Base-by-base conservation (phyloP, 1,139 yeast genomes). In the Pneumocystis carinii region DNA sequence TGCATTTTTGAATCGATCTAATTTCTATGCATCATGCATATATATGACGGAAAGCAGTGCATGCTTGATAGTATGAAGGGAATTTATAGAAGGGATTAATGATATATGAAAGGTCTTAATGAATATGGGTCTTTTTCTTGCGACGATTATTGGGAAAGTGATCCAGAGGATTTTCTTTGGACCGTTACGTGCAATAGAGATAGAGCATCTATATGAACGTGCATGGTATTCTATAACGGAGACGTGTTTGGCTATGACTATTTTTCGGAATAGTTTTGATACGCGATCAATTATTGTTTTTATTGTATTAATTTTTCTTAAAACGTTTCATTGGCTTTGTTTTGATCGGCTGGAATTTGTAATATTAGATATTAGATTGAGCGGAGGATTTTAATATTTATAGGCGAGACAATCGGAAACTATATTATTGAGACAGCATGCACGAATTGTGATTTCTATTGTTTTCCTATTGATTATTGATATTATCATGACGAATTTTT, bases 241-340 rank as follows among this genome's bases (percentile, higher is more conserved):
- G 69, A 77, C 86, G 60, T 74, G 88, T 61, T 77, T 88, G 72
- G 83, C 86, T 59, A 76, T 86, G 63, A 82, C 90, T 2, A 80
- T 80, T 70, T 82, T 82, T 76, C 74, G 78, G 53, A 80, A 78
- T 62, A 86, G 82, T 66, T 80, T 81, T 66, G 82, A 82, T 66
- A 71, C 85, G 32, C 74, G 84, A 42, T 72, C 78, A 72, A 68
- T 71, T 19, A 63, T 69, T 37, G 70, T 71, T 63, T 75, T 82
- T 62, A 67, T 71, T 8, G 62, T 69, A 10, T 74, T 84, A 24
- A 71, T 86, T 64, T 81, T 83, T 65, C 74, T 83, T 70, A 85
- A 85, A 70, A 82, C 86, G 2, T 84, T 86, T 74, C 95, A 89
- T 70, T 84, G 94, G 81, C 79, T 90, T 2, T 74, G 86, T 60